Base-by-base conservation (phyloP, 805 yeast genomes). In the Myxozyma vanderwaltii region DNA sequence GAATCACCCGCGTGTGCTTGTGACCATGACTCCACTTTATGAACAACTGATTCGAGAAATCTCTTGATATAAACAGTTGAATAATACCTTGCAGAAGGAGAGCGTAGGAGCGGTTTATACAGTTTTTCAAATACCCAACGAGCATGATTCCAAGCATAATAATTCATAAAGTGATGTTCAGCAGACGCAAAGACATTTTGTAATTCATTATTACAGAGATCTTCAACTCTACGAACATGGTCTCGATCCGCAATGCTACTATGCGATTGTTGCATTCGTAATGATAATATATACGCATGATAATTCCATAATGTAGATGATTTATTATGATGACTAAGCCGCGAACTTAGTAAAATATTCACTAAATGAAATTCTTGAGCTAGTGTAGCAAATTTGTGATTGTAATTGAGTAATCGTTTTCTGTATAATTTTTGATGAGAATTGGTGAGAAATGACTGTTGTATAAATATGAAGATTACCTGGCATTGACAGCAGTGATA, bases 71-170 rank as follows among this genome's bases (percentile, higher is more conserved):
- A 33, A 8, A 51, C 55, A 1, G 45, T 36, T 1, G 62, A 52
- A 38, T 53, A 52, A 17, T 49, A 48, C 8, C 47, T 26, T 4
- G 54, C 53, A n/a, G 61, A 47, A 13, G 44, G 39, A 12, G 46
- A 36, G 12, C 24, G 23, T 26, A 54, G 15, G 13, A 54, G 39
- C 6, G 62, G 50, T 2, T 27, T 19, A 38, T 46, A 40, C 27
- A 50, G 8, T 10, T 38, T 33, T 6, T 56, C 47, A 29, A 68
- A 48, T 19, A 72, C 53, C 70, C 73, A 70, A 29, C 78, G 69
- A 3, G 78, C 70, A 58, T 75, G 71, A n/a, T 70, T 66, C 76
- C 80, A 75, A 0, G 83, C 82, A 55, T 81, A 81, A 65, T 81
- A 81, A 66, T 80, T 82, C 44, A 74, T 66, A 8, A 77, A 77